phyloP scores from a whole-genome alignment of 371 early-diverging fungal species.

The Apophysomyces ossiformis region DNA sequence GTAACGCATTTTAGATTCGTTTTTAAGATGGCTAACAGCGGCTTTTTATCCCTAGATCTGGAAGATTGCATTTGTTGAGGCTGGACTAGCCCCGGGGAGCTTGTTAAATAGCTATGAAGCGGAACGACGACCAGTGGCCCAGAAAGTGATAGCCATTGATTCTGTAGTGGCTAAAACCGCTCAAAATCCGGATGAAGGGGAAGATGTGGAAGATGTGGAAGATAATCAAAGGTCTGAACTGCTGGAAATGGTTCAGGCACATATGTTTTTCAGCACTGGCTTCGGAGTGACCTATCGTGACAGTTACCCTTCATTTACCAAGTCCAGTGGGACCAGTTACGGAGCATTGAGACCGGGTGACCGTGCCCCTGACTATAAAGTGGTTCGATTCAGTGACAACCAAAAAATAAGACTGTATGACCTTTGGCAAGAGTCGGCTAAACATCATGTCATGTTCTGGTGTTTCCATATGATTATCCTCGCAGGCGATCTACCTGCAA shows the following conservation, averaged over 20 bases:
- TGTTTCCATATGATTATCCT: constrained; percentile 12
- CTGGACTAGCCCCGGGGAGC: background rate
- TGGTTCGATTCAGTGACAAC: background rate
- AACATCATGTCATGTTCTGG: constrained; percentile 1
- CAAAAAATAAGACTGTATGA: constrained; percentile 9
- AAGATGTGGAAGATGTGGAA: background rate
- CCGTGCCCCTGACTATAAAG: constrained; percentile 10
- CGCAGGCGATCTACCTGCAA: constrained; percentile 1
- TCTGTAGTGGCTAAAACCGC: constrained; percentile 10
- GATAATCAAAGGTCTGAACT: background rate
- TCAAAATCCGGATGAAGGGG: background rate
- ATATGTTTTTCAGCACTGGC: constrained; percentile 10
- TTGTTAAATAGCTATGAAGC: constrained; percentile 2
- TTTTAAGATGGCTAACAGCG: background rate
- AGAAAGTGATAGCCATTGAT: constrained; percentile 10
- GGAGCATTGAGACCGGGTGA: constrained; percentile 1
- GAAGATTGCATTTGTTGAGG: constrained; percentile 12
- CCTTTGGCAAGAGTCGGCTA: constrained; percentile 4
- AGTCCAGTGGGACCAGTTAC: background rate
- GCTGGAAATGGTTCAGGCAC: background rate
- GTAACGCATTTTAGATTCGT: constrained; percentile 15
- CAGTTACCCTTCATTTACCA: background rate
- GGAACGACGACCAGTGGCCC: constrained; percentile 5
- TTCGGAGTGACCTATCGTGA: constrained; percentile 9
- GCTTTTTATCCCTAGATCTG: background rate